Percentiles rank a stretch among this genome's conserved stretches.
These are phyloP conservation scores for Camelina laxa DNA, from an alignment of 345 rosid species.

Conservation along the genomic window DNA sequence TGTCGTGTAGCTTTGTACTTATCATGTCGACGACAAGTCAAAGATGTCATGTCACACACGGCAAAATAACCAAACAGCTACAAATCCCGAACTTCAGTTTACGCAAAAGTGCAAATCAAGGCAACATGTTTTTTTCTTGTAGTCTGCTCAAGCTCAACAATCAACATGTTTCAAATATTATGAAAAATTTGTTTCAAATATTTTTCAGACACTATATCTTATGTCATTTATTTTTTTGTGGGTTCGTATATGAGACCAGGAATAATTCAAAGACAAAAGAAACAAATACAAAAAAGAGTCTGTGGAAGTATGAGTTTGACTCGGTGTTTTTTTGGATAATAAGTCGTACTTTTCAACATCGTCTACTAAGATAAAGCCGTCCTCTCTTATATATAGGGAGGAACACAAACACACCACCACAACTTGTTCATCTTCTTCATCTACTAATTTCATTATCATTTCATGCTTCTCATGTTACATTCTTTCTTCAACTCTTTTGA, in stretches of 20 bases:
- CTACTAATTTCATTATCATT: not conserved
- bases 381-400: constrained; percentile 2
- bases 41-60: too few relatives aligned
- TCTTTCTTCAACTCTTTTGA: constrained; percentile 23
- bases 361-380: constrained; percentile 17
- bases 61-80: too few relatives aligned
- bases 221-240: too few relatives aligned
- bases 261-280: constrained; percentile 6
- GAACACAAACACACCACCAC: constrained; percentile 15
- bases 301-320: constrained; percentile 19
- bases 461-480: constrained; percentile 42
- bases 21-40: too few relatives aligned
- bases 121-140: too few relatives aligned
- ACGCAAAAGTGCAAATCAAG: too few relatives aligned
- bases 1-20: too few relatives aligned
- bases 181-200: not conserved
- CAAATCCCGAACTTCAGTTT: too few relatives aligned
- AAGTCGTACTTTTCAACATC: constrained; percentile 29
- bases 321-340: not conserved
- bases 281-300: not conserved
- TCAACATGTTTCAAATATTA: too few relatives aligned
- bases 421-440: not conserved
- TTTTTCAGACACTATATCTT: not conserved
- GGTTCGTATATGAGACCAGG: constrained; percentile 26
- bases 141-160: too few relatives aligned